phyloP scores from a whole-genome alignment of 495 filamentous ascomycete genomes.

The Aspergillus nidulans region DNA sequence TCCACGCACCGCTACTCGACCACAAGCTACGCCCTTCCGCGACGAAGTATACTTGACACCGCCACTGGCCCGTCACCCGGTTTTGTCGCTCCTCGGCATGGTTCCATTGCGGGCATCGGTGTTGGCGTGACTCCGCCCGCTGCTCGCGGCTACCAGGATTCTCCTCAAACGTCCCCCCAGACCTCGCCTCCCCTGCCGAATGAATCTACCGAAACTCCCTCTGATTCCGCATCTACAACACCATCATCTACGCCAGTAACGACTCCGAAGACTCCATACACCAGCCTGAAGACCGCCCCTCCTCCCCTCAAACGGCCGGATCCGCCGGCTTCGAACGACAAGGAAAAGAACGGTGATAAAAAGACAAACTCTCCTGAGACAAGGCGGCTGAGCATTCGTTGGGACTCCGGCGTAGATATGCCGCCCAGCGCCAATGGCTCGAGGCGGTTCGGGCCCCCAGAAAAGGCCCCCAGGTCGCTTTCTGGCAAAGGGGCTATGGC shows the following conservation, averaged over 20 bases:
- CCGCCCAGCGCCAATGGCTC: constrained; percentile 14
- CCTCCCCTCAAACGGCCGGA: constrained; percentile 9
- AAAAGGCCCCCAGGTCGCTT: constrained; percentile 17
- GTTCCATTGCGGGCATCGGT: constrained; percentile 37
- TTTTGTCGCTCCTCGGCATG: constrained; percentile 32
- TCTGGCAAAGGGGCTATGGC: constrained; percentile 31
- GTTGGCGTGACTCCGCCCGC: constrained; percentile 26
- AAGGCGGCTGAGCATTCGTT: constrained; percentile 20
- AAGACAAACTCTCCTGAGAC: constrained; percentile 4
- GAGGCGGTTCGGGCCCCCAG: constrained; percentile 10
- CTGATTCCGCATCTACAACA: constrained; percentile 15
- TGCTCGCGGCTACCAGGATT: constrained; percentile 11
- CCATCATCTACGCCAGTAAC: constrained; percentile 13
- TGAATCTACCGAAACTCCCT: constrained; percentile 4
- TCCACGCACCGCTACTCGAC: constrained; percentile 18
- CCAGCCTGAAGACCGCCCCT: constrained; percentile 9
- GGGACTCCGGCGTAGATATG: constrained; percentile 21
- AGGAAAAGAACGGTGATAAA: constrained; percentile 12
- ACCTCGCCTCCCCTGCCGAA: background rate
- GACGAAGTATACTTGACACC: constrained; percentile 25
- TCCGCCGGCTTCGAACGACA: constrained; percentile 10
- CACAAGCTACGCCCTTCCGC: constrained; percentile 16
- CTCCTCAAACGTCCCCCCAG: constrained; percentile 4
- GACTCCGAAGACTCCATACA: constrained; percentile 1
- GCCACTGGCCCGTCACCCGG: constrained; percentile 19